Evolutionary conservation across 169 alveolate genomes (phyloP).

Genomic region (Amoebophrya sp.): DNA sequence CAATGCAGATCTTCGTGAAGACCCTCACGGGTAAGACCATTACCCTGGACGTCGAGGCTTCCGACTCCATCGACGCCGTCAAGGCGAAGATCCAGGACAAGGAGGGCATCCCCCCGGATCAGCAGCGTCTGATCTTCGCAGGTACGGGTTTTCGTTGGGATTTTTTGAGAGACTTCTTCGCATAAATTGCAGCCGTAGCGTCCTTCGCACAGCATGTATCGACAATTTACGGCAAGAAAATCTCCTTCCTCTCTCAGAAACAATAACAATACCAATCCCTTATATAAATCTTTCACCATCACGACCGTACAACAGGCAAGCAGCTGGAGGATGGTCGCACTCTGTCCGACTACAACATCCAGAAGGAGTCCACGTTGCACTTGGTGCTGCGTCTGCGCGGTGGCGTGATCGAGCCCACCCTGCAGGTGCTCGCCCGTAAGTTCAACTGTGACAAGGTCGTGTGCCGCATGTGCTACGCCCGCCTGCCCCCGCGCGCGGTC

Average conservation of each 20-base stretch:
- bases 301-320: too few relatives aligned
- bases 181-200: too few relatives aligned
- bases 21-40: constrained; percentile 82
- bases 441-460: constrained; percentile 95
- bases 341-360: constrained; percentile 94
- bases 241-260: too few relatives aligned
- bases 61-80: constrained; percentile 84
- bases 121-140: constrained; percentile 96
- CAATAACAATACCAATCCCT: too few relatives aligned
- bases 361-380: constrained; percentile 66
- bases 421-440: constrained; percentile 94
- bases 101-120: constrained; percentile 92
- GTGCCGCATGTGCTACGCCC: constrained; percentile 97
- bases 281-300: too few relatives aligned
- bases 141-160: too few relatives aligned
- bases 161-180: too few relatives aligned
- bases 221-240: too few relatives aligned
- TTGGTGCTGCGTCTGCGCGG: constrained; percentile 89
- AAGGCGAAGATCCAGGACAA: constrained; percentile 46
- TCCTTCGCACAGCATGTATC: too few relatives aligned
- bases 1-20: constrained; percentile 81
- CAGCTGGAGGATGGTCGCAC: constrained; percentile 97
- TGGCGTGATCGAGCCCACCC: constrained; percentile 96
- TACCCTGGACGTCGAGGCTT: constrained; percentile 83
- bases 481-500: constrained; percentile 98